Conservation (phyloP, 768 basidiomycete species). For the Amanita molliuscula region DNA sequence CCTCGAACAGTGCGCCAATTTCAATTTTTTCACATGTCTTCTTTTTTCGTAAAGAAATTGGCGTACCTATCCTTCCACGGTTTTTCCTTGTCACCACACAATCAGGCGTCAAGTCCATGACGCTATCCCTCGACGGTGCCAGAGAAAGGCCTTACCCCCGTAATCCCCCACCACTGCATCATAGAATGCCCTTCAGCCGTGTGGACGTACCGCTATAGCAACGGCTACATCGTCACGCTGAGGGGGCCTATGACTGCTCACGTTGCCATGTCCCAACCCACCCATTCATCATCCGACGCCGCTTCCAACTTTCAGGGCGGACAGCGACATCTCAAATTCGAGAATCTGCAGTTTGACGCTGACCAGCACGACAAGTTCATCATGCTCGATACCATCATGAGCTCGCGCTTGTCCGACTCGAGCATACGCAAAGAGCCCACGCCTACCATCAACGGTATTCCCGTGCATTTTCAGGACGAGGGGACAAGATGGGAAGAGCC, state of each 20-base stretch:
- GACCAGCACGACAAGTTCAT: slow-evolving; percentile 67
- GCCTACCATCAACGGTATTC: slow-evolving; percentile 17
- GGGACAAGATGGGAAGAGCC: slow-evolving; percentile 63
- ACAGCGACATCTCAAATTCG: slow-evolving; percentile 46
- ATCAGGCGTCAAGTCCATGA: slow-evolving; percentile 80
- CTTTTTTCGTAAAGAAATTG: slow-evolving; percentile 50
- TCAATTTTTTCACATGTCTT: background rate
- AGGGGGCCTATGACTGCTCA: slow-evolving; percentile 67
- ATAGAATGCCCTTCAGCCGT: slow-evolving; percentile 66
- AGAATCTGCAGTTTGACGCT: slow-evolving; percentile 67
- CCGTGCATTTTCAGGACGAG: slow-evolving; percentile 29
- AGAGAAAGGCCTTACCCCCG: slow-evolving; percentile 43
- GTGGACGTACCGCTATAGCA: slow-evolving; percentile 77
- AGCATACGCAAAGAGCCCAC: slow-evolving; percentile 17
- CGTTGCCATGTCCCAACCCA: slow-evolving; percentile 31
- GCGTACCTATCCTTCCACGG: slow-evolving; percentile 67
- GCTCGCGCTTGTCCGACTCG: slow-evolving; percentile 32
- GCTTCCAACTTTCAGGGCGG: slow-evolving; percentile 9
- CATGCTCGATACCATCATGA: slow-evolving; percentile 50
- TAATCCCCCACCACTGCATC: slow-evolving; percentile 34
- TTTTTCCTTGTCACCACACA: slow-evolving; percentile 81
- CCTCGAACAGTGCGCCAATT: background rate
- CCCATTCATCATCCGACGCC: slow-evolving; percentile 13
- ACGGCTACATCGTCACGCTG: slow-evolving; percentile 70
- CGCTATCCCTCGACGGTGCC: slow-evolving; percentile 67